phyloP scores from a whole-genome alignment of 345 rosid genomes.

The Lepidium didymum region DNA sequence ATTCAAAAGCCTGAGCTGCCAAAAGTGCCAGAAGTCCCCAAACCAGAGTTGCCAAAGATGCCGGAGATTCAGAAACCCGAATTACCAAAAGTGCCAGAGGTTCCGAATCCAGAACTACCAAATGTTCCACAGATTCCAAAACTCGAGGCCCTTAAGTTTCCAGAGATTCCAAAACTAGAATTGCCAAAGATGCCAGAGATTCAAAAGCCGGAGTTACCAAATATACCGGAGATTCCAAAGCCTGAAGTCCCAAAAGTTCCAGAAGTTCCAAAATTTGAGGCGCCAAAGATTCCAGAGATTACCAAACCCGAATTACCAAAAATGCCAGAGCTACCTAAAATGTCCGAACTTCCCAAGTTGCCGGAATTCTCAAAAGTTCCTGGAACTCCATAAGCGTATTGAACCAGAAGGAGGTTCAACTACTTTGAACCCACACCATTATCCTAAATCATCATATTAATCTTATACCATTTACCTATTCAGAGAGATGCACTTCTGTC shows the following conservation, averaged over 20 bases:
- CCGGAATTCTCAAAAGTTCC: conserved; percentile 27
- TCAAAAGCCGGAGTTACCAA: background rate
- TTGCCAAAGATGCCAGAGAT: background rate
- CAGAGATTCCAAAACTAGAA: background rate
- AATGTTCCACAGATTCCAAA: background rate
- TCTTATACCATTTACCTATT: background rate
- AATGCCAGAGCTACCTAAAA: no score
- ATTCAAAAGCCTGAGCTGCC: background rate
- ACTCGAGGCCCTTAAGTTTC: background rate
- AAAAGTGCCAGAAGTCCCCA: background rate
- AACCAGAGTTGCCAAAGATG: background rate
- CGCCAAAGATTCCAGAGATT: conserved; percentile 9
- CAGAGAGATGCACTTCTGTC: background rate
- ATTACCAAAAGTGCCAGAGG: background rate
- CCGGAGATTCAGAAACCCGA: conserved; percentile 16
- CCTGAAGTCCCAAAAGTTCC: background rate
- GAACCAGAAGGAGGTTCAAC: background rate
- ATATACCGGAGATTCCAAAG: background rate
- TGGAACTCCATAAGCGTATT: background rate
- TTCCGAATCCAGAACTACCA: background rate
- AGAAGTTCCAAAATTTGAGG: conserved; percentile 3
- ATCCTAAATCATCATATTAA: background rate
- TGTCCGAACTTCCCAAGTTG: conserved; percentile 23
- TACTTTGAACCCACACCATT: background rate
- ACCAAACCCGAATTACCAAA: conserved; percentile 4